Evolutionary conservation across 2,329 filamentous ascomycete species (phyloP), one percentile per base, ranked within the genome.

Genomic region (Fusarium xyrophilum): DNA sequence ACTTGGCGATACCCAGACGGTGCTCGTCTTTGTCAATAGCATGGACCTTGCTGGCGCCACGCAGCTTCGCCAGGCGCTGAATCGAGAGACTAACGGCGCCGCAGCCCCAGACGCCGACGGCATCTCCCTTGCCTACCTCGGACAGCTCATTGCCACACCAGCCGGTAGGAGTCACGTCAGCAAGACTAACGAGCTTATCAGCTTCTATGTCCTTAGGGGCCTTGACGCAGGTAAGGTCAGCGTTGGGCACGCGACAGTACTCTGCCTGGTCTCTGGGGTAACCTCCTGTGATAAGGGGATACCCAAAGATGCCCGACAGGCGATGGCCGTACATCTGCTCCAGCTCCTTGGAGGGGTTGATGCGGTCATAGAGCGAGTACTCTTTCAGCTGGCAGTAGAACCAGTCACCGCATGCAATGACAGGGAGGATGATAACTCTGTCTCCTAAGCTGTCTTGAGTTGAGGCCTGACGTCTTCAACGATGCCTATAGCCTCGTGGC

Each of bases 381-480:
- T 59, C 56, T 17, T 59, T 56, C 0, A 2, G 11, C 27, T 59
- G 38, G 25, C 56, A 59, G 56, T 59, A 59, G 50, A 59, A 59
- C 15, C 56, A 59, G 0, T 39, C 27, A 5, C 56, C 50, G 8
- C 56, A 59, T 0, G 50, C 56, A 14, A 59, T 56, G 3, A 59
- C 56, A 4, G 50, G 50, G 0, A 59, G 56, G 2, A 59, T 56
- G 1, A 59, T 59, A 4, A 56, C 50, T 25, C 50, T 14, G n/a
- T 59, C 50, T 33, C 56, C 50, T 9, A 7, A n/a, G 5, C 21
- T 44, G 0, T 56, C 11, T 44, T 44, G n/a, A 59, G 50, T 6
- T 27, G 1, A 1, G 48, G 10, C 0, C 50, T 50, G 1, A 56
- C 39, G 5, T 59, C 50, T 25, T 59, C 50, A 17, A 56, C 39